These are phyloP conservation scores for Macrolepiota albuminosa DNA, from an alignment of 768 basidiomycete genomes.

Conservation along the genomic window DNA sequence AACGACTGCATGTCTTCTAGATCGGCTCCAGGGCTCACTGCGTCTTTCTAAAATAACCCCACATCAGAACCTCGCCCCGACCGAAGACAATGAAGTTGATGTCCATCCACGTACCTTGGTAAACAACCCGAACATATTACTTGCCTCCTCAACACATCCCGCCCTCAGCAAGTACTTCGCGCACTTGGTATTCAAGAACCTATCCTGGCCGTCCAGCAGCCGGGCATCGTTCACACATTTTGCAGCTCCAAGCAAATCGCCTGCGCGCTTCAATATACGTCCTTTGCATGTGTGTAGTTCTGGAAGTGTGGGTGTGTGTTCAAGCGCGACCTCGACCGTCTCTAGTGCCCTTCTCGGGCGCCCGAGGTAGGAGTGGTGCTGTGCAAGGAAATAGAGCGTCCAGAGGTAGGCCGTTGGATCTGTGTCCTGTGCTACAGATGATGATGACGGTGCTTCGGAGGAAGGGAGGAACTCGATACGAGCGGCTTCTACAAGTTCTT, in stretches of 20 bases:
- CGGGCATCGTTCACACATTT: slow-evolving; percentile 76
- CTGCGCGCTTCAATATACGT: slow-evolving; percentile 80
- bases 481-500: slow-evolving; percentile 58
- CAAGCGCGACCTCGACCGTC: slow-evolving; percentile 59
- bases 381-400: slow-evolving; percentile 93
- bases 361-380: slow-evolving; percentile 72
- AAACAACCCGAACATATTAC: slow-evolving; percentile 73
- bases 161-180: slow-evolving; percentile 89
- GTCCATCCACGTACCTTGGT: slow-evolving; percentile 63
- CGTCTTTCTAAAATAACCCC: slow-evolving; percentile 65
- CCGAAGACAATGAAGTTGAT: neutral
- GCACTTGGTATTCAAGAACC: slow-evolving; percentile 90
- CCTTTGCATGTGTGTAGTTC: slow-evolving; percentile 83
- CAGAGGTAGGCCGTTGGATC: slow-evolving; percentile 88
- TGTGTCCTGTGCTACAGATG: slow-evolving; percentile 10
- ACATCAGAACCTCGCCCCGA: neutral
- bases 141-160: slow-evolving; percentile 75
- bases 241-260: slow-evolving; percentile 75
- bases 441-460: slow-evolving; percentile 15
- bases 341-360: slow-evolving; percentile 49
- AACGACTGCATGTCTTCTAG: slow-evolving; percentile 95
- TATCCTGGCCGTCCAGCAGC: slow-evolving; percentile 85
- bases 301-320: slow-evolving; percentile 91
- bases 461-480: slow-evolving; percentile 28
- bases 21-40: slow-evolving; percentile 66